These are phyloP conservation scores for Claviceps quebecensis DNA, from an alignment of 2,329 filamentous ascomycete genomes.

Conservation along the genomic window DNA sequence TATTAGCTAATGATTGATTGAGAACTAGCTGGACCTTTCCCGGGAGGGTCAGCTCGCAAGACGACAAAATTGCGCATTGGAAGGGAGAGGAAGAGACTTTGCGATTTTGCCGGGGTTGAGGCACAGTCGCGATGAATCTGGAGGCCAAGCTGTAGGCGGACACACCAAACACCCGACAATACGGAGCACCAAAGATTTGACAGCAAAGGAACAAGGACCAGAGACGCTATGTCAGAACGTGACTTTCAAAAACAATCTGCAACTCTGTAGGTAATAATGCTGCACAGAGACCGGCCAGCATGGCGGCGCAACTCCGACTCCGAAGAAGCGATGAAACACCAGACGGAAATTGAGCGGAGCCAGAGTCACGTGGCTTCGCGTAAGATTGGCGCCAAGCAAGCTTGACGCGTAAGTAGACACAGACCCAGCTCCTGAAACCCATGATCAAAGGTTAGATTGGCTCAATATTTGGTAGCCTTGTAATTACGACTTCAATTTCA, in stretches of 20 bases:
- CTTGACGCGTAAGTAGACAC: too few relatives aligned
- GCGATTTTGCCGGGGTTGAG: background rate
- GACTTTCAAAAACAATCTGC: background rate
- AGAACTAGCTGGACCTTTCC: too few relatives aligned
- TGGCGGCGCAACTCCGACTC: background rate
- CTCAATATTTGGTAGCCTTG: too few relatives aligned
- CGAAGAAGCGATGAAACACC: too few relatives aligned
- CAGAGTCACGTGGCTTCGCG: constrained; percentile 3
- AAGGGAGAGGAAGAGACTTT: background rate
- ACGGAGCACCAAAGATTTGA: too few relatives aligned
- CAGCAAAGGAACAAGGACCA: background rate
- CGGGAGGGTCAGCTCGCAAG: too few relatives aligned
- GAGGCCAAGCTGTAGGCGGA: background rate
- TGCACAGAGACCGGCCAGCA: background rate
- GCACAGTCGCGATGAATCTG: background rate
- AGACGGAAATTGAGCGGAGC: too few relatives aligned
- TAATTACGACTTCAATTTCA: too few relatives aligned
- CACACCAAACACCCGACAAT: too few relatives aligned
- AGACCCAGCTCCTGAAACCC: too few relatives aligned
- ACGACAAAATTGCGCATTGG: background rate
- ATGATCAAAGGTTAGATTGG: too few relatives aligned
- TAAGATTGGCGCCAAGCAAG: background rate
- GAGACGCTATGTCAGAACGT: background rate
- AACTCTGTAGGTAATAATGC: background rate
- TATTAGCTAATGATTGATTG: too few relatives aligned